Conservation (phyloP, 495 filamentous ascomycete species). For the Penicillium pulvis region DNA sequence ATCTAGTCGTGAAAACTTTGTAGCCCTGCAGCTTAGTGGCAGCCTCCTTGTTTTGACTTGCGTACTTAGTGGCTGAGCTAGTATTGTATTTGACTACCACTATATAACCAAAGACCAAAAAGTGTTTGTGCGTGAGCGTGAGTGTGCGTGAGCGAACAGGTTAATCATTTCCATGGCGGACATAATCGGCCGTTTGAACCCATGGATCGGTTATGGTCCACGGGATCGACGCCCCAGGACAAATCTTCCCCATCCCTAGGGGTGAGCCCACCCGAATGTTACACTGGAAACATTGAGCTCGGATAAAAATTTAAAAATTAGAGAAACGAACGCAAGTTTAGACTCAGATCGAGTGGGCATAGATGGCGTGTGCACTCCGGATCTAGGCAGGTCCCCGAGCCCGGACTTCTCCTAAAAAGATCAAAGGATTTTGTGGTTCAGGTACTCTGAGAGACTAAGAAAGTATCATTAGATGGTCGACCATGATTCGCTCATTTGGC, state of each 20-base stretch:
- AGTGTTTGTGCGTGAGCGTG: too few relatives aligned
- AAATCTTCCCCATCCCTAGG: background rate
- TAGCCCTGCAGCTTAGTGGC: background rate
- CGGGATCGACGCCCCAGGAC: slow-evolving; percentile 4
- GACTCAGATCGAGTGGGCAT: background rate
- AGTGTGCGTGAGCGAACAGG: background rate
- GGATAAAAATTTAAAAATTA: background rate
- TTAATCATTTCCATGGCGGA: background rate
- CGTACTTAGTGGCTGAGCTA: background rate
- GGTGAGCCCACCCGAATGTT: background rate
- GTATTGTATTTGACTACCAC: too few relatives aligned
- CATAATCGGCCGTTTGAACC: background rate
- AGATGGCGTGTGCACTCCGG: slow-evolving; percentile 5
- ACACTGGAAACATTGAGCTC: background rate
- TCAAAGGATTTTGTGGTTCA: background rate
- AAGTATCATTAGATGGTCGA: background rate
- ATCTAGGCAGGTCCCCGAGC: slow-evolving; percentile 6
- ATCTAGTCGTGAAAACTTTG: background rate
- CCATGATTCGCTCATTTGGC: background rate
- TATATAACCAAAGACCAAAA: too few relatives aligned
- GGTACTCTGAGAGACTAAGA: slow-evolving; percentile 4
- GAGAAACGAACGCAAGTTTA: background rate
- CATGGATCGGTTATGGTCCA: slow-evolving; percentile 1
- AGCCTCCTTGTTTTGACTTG: background rate
- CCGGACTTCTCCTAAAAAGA: background rate